Conservation (phyloP, 352 stramenopile species). For the Globisporangium takayamanum region DNA sequence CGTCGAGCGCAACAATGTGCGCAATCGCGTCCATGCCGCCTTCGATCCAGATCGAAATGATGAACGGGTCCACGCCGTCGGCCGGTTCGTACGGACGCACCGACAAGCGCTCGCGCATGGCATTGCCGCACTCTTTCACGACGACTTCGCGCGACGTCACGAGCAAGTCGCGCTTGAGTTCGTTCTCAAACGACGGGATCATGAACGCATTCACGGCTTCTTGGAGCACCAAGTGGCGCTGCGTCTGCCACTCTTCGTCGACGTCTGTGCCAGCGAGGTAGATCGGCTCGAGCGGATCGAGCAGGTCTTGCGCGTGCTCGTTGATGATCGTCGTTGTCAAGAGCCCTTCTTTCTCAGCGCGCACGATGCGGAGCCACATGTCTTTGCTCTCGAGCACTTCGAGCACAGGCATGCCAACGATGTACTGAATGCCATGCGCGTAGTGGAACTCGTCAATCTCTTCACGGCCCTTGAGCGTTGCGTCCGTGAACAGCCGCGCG, state of each 20-base stretch:
- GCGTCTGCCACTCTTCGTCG: slow-evolving; percentile 82
- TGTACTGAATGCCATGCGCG: slow-evolving; percentile 80
- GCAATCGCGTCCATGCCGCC: slow-evolving; percentile 69
- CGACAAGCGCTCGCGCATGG: slow-evolving; percentile 57
- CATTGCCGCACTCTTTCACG: slow-evolving; percentile 67
- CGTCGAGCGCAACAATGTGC: slow-evolving; percentile 79
- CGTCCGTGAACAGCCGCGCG: slow-evolving; percentile 64
- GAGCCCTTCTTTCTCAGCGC: slow-evolving; percentile 82
- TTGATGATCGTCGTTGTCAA: slow-evolving; percentile 72
- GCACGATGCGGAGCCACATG: slow-evolving; percentile 69
- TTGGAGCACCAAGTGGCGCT: slow-evolving; percentile 77
- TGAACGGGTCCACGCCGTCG: slow-evolving; percentile 70
- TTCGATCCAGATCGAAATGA: slow-evolving; percentile 87
- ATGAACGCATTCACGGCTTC: slow-evolving; percentile 83
- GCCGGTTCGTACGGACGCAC: slow-evolving; percentile 77
- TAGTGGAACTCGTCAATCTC: slow-evolving; percentile 89
- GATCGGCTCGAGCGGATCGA: slow-evolving; percentile 75
- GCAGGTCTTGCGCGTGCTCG: slow-evolving; percentile 74
- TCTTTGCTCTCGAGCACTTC: slow-evolving; percentile 70
- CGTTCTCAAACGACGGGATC: slow-evolving; percentile 81
- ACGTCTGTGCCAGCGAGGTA: slow-evolving; percentile 51
- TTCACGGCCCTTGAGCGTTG: slow-evolving; percentile 74
- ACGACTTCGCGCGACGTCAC: slow-evolving; percentile 63
- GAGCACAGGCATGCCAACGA: slow-evolving; percentile 77
- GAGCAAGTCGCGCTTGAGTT: slow-evolving; percentile 74